phyloP scores from a whole-genome alignment of 192 early-diverging fungal species.

The Coemansia pectinata region DNA sequence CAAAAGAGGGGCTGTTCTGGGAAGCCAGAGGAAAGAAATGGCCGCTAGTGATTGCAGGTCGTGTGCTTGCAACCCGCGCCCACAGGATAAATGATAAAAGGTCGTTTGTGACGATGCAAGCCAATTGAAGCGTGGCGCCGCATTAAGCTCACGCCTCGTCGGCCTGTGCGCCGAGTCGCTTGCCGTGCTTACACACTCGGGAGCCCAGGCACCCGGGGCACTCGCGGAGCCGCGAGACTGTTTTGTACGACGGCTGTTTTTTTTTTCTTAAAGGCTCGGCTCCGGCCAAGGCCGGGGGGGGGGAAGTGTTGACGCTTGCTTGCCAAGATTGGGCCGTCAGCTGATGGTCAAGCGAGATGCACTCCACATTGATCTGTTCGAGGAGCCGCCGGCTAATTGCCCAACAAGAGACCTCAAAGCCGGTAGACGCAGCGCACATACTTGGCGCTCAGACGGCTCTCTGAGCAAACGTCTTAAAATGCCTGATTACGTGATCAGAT shows the following conservation, averaged over 20 bases:
- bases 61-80: neutral
- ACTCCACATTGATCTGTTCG: neutral
- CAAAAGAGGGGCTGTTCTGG: neutral
- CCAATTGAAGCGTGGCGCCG: slow-evolving; percentile 3
- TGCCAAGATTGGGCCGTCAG: neutral
- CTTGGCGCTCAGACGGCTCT: neutral
- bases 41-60: neutral
- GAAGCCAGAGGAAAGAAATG: neutral
- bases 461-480: neutral
- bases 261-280: neutral
- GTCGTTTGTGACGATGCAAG: neutral
- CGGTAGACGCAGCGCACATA: too few species aligned
- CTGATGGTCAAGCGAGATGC: neutral
- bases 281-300: neutral
- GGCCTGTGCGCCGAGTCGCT: neutral
- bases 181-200: neutral
- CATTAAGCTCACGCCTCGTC: neutral
- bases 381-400: neutral
- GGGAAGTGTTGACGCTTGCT: neutral
- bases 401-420: too few species aligned
- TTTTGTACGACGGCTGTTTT: neutral
- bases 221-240: neutral
- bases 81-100: neutral
- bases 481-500: slow-evolving; percentile 5
- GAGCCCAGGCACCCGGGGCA: neutral